Evolutionary conservation across 1,284 basidiomycete species (phyloP).

Genomic region (Sanghuangporus sanghuang): DNA sequence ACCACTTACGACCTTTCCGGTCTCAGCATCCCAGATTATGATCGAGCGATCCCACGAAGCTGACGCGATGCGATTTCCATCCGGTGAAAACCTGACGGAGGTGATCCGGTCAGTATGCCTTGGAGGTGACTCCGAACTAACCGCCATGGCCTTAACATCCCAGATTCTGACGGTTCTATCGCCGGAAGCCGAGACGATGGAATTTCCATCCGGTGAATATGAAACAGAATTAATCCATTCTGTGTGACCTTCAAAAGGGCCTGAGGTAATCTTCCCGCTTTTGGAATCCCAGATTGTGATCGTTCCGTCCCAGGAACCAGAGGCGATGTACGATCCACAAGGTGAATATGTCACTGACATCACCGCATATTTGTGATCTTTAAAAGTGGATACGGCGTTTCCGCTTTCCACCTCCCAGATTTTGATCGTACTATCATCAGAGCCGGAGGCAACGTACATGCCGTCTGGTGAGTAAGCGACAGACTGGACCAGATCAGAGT

Average conservation of each 20-base stretch:
- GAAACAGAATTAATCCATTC: background rate
- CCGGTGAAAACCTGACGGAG: conserved; percentile 11
- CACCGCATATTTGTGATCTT: no score
- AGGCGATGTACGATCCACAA: no score
- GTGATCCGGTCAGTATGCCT: conserved; percentile 4
- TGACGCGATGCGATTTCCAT: conserved; percentile 14
- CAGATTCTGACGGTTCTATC: background rate
- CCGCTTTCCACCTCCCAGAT: no score
- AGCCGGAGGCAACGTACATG: no score
- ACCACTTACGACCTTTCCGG: background rate
- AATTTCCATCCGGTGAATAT: background rate
- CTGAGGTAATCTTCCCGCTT: background rate
- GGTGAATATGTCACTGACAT: no score
- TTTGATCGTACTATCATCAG: no score
- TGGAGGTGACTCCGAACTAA: background rate
- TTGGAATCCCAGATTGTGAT: no score
- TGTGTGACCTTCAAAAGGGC: background rate
- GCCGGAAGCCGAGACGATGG: background rate
- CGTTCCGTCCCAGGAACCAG: no score
- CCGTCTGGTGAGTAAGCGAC: no score
- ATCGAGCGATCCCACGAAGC: background rate
- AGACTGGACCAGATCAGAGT: no score
- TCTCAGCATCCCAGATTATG: background rate
- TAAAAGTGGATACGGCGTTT: no score
- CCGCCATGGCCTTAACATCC: background rate